Base-by-base conservation (phyloP, 140 eudicot genomes). In the Ambrosia hybrid region DNA sequence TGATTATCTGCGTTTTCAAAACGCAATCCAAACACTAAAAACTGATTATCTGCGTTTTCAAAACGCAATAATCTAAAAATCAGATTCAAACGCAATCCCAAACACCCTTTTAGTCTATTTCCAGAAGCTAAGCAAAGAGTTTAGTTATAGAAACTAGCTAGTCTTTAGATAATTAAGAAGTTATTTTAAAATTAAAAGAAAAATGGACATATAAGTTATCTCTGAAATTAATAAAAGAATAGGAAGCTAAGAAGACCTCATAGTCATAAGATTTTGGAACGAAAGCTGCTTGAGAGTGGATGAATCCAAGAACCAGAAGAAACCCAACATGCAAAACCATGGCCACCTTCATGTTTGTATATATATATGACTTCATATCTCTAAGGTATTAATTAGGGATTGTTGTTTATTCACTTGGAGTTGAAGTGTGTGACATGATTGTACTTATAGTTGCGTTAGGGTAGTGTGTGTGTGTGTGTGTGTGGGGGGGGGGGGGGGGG, bases 241-340 rank as follows among this genome's bases (percentile, higher is more conserved):
- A 6, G n/a, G 9, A 21, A 67, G 12, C 13, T 66, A 21, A 9
- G 26, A 4, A 14, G 16, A 76, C 81, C 81, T 76, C 81, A 59
- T 60, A 76, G 71, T 76, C 57, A 38, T 76, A 76, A 3, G 81
- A 60, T 60, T 76, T 76, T 37, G 81, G 76, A 60, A 51, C n/a
- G 49, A 69, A 51, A 17, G 70, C 10, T 69, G 76, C 76, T 58
- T 69, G 81, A 76, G 81, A 76, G 14, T 13, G 65, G 30, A 76
- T 69, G 17, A 60, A 37, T 15, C 69, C 75, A 34, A 76, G 26
- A 37, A 59, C 33, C 71, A 76, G 37, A 17, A 76, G 71, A 68
- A 76, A 68, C 67, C 45, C 63, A 60, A 59, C 49, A 15, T 69
- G 76, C 65, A 76, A 16, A 58, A 2, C 56, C 63, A 57, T 67